These are phyloP conservation scores for Candida tammaniensis DNA, from an alignment of 805 yeast genomes.

Conservation along the genomic window DNA sequence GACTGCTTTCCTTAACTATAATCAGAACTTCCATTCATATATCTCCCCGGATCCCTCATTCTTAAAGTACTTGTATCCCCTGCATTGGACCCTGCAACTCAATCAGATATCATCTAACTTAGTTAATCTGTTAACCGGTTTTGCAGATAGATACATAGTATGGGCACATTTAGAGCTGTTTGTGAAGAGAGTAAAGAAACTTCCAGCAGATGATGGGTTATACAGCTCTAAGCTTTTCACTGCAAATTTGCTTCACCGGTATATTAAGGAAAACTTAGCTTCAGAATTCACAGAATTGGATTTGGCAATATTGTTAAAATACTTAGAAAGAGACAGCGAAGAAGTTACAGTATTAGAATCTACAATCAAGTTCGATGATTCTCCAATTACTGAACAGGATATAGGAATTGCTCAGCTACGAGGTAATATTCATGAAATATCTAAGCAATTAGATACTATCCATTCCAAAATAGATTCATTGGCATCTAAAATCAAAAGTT, in stretches of 20 bases:
- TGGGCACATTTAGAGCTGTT: constrained; percentile 10
- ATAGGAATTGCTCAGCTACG: constrained; percentile 28
- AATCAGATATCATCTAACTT: not conserved
- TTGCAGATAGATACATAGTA: constrained; percentile 8
- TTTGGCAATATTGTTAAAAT: constrained; percentile 23
- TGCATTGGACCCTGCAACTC: constrained; percentile 5
- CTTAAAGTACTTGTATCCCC: constrained; percentile 8
- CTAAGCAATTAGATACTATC: constrained; percentile 15
- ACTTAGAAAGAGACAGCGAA: constrained; percentile 25
- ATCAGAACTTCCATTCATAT: constrained; percentile 7
- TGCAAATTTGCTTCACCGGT: constrained; percentile 1
- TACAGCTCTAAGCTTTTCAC: constrained; percentile 10
- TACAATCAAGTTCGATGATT: constrained; percentile 20
- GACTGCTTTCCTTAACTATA: constrained; percentile 7
- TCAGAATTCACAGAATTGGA: constrained; percentile 17
- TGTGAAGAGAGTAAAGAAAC: constrained; percentile 2
- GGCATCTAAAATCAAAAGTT: constrained; percentile 15
- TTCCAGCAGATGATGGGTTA: constrained; percentile 6
- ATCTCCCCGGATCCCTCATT: constrained; percentile 9
- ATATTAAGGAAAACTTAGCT: constrained; percentile 4
- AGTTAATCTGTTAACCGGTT: not conserved
- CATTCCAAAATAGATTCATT: constrained; percentile 15
- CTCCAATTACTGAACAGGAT: constrained; percentile 26
- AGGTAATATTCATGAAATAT: constrained; percentile 17
- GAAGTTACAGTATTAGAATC: constrained; percentile 11